Evolutionary conservation across 192 early-diverging fungal species (phyloP), one percentile per base, ranked within the genome.

Genomic region (Rhizoclosmatium sp.): DNA sequence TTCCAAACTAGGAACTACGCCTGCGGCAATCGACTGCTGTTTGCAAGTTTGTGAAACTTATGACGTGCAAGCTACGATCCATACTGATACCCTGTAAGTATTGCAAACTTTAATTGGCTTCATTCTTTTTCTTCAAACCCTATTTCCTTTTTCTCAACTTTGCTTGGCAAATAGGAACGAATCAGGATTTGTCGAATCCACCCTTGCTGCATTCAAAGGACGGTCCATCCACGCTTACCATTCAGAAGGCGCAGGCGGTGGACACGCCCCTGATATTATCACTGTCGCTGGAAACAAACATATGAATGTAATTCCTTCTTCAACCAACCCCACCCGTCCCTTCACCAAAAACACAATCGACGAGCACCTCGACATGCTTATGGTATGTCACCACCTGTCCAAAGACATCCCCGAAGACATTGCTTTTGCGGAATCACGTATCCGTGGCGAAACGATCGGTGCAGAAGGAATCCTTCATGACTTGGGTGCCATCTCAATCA

Each of bases 311-410:
- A 92, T 99, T 47, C 97, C 97, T 10, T 94, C 93, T 14, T 95
- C 94, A 49, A 99, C 97, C 41, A 99, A 97, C 59, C 97, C 97
- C 0, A 99, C 97, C 1, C 87, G 96, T n/a, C 96, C 96, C 2
- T 99, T 88, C 80, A 98, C 97, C 59, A 82, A 86, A 46, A 99
- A 99, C 86, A 99, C 97, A 21, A 86, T 97, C 59, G 97, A 99
- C 83, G 97, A 99, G 80, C 97, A 99, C 82, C 89, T 99, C 31
- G 97, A 99, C 78, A 98, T 99, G 97, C 87, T 99, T 21, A 97
- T 98, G 96, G 85, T 98, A 3, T 99, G 97, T 82, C 97, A 99
- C 82, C 97, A 99, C 78, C 86, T 99, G 70, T 93, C 93, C 74
- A 93, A 92, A 83, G 91, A 92, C 68, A 92, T 99, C 58, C 95